A percentile compares a stretch with the other conserved stretches of the same genome.
Evolutionary conservation across 331 rosid genomes (phyloP).

Genomic region (Prunus yedoensis): DNA sequence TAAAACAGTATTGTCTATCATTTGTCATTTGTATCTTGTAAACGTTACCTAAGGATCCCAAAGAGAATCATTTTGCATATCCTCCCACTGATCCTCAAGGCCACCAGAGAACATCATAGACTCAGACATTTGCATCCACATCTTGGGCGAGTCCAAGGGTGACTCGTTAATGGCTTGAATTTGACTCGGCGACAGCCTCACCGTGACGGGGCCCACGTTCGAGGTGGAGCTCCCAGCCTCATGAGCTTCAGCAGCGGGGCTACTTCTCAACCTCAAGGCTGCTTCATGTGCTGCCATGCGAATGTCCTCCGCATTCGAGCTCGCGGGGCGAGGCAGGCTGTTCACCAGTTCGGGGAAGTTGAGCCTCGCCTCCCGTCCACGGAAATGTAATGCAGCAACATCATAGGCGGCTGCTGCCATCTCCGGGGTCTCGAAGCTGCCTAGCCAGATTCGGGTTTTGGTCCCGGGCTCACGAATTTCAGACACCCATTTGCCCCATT

Average conservation of each 20-base stretch:
- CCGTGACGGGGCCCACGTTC: conserved; percentile 30
- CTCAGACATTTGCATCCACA: conserved; percentile 83
- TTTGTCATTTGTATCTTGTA: not conserved
- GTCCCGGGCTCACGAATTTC: conserved; percentile 93
- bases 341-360: conserved; percentile 69
- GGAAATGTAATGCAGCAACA: conserved; percentile 70
- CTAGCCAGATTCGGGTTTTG: conserved; percentile 83
- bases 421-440: conserved; percentile 79
- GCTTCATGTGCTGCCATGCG: conserved; percentile 88
- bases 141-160: conserved; percentile 80
- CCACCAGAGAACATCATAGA: conserved; percentile 35
- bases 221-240: not conserved
- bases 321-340: conserved; percentile 60
- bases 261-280: conserved; percentile 46
- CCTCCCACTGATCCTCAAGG: conserved; percentile 30
- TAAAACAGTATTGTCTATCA: not conserved
- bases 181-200: conserved; percentile 71
- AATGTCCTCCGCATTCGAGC: conserved; percentile 68
- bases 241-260: not conserved
- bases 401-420: conserved; percentile 94
- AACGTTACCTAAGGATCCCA: conserved; percentile 42
- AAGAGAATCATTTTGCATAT: conserved; percentile 32
- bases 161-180: conserved; percentile 94
- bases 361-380: conserved; percentile 71
- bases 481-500: conserved; percentile 99